Evolutionary conservation across 345 rosid species (phyloP).

Genomic region (Rhodomyrtus tomentosa): DNA sequence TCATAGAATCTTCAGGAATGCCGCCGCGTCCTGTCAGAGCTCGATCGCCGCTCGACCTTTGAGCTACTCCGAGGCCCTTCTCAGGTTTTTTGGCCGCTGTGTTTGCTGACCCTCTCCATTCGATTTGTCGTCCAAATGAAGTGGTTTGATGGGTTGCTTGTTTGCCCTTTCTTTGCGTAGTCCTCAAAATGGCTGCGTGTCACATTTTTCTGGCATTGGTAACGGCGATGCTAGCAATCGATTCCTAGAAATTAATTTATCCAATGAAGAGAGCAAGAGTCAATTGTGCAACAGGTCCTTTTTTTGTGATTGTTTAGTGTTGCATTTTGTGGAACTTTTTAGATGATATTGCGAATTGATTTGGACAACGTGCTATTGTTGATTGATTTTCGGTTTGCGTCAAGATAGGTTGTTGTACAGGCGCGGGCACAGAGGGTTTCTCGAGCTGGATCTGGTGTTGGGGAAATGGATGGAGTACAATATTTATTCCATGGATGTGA

Average conservation of each 20-base stretch:
- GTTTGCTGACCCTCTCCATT: neutral
- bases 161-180: conserved; percentile 12
- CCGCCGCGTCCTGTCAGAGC: neutral
- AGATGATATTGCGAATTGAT: neutral
- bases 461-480: conserved; percentile 92
- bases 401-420: conserved; percentile 60
- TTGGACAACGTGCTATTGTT: neutral
- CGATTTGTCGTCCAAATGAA: neutral
- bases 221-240: conserved; percentile 1
- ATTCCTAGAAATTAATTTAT: conserved; percentile 43
- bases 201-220: conserved; percentile 22
- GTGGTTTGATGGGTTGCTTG: neutral
- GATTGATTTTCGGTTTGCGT: neutral
- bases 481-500: conserved; percentile 61
- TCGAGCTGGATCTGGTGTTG: conserved; percentile 85
- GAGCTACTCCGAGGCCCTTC: neutral
- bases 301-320: neutral
- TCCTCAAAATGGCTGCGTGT: conserved; percentile 24
- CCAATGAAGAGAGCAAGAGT: conserved; percentile 63
- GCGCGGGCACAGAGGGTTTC: conserved; percentile 89
- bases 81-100: conserved; percentile 6
- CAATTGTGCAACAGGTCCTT: conserved; percentile 60
- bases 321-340: neutral
- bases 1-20: conserved; percentile 27
- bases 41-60: conserved; percentile 2